Evolutionary conservation across 2,329 filamentous ascomycete species (phyloP).

Genomic region (Raffaelea arxii): DNA sequence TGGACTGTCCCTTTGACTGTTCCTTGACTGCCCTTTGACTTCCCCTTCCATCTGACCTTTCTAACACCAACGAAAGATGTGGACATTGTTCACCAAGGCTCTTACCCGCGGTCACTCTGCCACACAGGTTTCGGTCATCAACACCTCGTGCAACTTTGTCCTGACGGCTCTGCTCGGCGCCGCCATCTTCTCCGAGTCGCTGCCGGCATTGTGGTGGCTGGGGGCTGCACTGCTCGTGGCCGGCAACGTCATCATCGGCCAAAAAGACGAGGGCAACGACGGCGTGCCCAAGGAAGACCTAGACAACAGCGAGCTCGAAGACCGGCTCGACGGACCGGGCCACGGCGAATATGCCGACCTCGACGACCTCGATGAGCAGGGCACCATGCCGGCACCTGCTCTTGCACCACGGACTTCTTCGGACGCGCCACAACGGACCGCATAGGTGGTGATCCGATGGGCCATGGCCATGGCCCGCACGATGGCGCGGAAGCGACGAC

Average conservation of each 20-base stretch:
- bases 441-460: too few species aligned
- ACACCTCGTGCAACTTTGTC: slow-evolving; percentile 75
- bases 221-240: slow-evolving; percentile 63
- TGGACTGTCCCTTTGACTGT: background rate
- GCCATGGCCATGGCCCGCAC: too few species aligned
- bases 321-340: too few species aligned
- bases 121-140: slow-evolving; percentile 72
- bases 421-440: too few species aligned
- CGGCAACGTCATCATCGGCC: slow-evolving; percentile 69
- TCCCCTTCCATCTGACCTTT: background rate
- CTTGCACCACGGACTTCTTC: too few species aligned
- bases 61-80: slow-evolving; percentile 54
- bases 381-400: too few species aligned
- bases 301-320: too few species aligned
- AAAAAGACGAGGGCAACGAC: slow-evolving; percentile 40
- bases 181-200: slow-evolving; percentile 58
- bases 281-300: background rate
- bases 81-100: slow-evolving; percentile 71
- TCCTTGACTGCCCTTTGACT: background rate
- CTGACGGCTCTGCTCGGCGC: slow-evolving; percentile 63
- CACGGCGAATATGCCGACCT: too few species aligned
- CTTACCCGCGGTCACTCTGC: slow-evolving; percentile 66
- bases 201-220: slow-evolving; percentile 68
- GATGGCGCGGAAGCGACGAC: too few species aligned
- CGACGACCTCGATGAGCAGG: too few species aligned